Base-by-base conservation (phyloP, 2,329 filamentous ascomycete genomes). In the Hymenoscyphus repandus region DNA sequence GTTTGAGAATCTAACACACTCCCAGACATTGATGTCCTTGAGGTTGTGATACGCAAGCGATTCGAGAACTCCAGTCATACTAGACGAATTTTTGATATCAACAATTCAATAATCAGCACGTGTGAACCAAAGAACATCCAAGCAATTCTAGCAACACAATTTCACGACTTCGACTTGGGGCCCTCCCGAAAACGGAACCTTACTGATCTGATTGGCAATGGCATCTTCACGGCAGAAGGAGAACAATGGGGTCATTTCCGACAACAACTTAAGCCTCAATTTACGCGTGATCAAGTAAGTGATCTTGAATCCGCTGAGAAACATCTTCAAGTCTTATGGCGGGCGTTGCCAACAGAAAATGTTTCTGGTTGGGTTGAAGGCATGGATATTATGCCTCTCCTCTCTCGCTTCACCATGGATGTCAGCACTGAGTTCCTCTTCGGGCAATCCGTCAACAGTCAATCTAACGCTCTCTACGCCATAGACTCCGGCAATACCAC, bases 361-460 rank as follows among this genome's bases (percentile, higher is more conserved):
- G 37, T 18, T 1, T 10, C 33, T 1, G 57, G 57, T 0, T 62
- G 60, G 60, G 49, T 59, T 76, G 53, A 66, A 64, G 6, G 43
- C 3, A 71, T 86, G 7, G 75, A 83, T 55, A 62, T 82, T 5
- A 72, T 77, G 46, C 72, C 74, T 1, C 66, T 85, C 10, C 78
- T 88, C 57, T 81, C 80, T 62, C 70, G 72, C 42, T 66, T 82
- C 27, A 82, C 79, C 0, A 69, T 83, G 33, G 78, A 83, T 55
- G 74, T 74, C 0, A 74, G 77, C 0, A 83, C 77, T 0, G 76
- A 78, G 38, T 78, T 83, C 56, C 66, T 84, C 1, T 81, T 83
- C 50, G 80, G 80, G 9, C 68, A 77, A 55, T 72, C 69, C 17
- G 79, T 82, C 1, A 71, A 64, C 30, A 61, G 40, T 31, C 70